Conservation (phyloP, 2,329 filamentous ascomycete species). For the Xylaria sp. region DNA sequence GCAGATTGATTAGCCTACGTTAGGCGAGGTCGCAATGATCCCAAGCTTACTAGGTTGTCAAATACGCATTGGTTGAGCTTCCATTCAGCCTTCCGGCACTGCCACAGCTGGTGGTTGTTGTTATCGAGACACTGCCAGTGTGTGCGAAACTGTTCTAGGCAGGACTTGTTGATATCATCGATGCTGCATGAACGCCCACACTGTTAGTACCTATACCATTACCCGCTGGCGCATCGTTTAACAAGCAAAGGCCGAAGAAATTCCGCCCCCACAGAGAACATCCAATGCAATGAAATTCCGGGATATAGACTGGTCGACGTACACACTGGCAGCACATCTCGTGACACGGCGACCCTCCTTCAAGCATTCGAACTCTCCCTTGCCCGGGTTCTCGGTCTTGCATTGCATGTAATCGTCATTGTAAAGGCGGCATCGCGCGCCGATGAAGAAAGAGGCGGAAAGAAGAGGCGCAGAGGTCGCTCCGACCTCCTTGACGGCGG, state of each 20-base stretch:
- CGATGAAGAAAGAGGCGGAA: slow-evolving; percentile 96
- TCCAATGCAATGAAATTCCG: background rate
- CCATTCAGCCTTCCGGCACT: slow-evolving; percentile 89
- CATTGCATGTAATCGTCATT: slow-evolving; percentile 99
- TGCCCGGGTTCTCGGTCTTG: slow-evolving; percentile 93
- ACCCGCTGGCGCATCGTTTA: background rate
- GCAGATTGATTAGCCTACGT: slow-evolving; percentile 26
- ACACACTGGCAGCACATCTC: slow-evolving; percentile 96
- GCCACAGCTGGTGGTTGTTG: slow-evolving; percentile 98
- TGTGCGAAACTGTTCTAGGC: slow-evolving; percentile 86
- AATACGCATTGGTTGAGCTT: slow-evolving; percentile 95
- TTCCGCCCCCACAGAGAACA: background rate
- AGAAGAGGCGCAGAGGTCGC: slow-evolving; percentile 91
- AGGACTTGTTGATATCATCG: slow-evolving; percentile 95
- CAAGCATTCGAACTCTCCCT: slow-evolving; percentile 93
- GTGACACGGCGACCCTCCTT: slow-evolving; percentile 97
- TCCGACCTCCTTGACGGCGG: slow-evolving; percentile 92
- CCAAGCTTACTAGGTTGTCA: slow-evolving; percentile 80
- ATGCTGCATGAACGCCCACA: slow-evolving; percentile 65
- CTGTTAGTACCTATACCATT: slow-evolving; percentile 15
- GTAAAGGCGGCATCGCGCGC: slow-evolving; percentile 91
- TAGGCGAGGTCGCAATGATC: background rate
- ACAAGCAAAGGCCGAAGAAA: background rate
- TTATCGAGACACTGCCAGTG: slow-evolving; percentile 98
- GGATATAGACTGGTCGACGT: slow-evolving; percentile 58